phyloP scores from a whole-genome alignment of 1,139 yeast genomes.

The Sugiyamaella pinicola region DNA sequence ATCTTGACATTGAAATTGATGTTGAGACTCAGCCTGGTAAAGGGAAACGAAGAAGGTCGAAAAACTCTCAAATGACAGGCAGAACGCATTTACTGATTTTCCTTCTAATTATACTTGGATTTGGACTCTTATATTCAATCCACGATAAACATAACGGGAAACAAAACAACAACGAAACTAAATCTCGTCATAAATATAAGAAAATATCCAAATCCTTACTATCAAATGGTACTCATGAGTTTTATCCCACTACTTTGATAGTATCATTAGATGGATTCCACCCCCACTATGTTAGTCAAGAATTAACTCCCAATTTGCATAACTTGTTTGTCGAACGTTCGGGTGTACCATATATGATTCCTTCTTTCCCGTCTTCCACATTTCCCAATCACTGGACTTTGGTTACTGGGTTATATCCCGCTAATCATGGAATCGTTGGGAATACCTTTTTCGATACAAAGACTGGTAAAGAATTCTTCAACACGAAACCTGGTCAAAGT shows the following conservation, averaged over 20 bases:
- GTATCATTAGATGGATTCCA: slow-evolving; percentile 87
- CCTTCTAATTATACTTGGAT: slow-evolving; percentile 10
- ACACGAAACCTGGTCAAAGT: slow-evolving; percentile 61
- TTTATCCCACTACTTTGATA: slow-evolving; percentile 74
- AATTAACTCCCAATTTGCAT: slow-evolving; percentile 71
- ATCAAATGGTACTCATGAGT: slow-evolving; percentile 70
- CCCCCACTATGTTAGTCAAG: slow-evolving; percentile 77
- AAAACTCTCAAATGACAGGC: slow-evolving; percentile 9
- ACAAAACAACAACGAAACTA: neutral
- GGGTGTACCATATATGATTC: slow-evolving; percentile 82
- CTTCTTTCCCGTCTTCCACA: slow-evolving; percentile 86
- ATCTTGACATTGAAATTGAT: slow-evolving; percentile 35
- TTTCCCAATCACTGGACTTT: slow-evolving; percentile 93
- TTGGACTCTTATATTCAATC: slow-evolving; percentile 10
- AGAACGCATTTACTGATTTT: slow-evolving; percentile 11
- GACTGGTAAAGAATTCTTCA: slow-evolving; percentile 58
- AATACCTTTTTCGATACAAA: slow-evolving; percentile 74
- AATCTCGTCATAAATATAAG: neutral
- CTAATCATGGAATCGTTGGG: slow-evolving; percentile 85
- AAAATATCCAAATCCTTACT: slow-evolving; percentile 39
- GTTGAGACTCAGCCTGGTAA: slow-evolving; percentile 32
- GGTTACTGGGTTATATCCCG: slow-evolving; percentile 82
- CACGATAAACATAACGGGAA: slow-evolving; percentile 7
- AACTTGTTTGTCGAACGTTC: slow-evolving; percentile 55
- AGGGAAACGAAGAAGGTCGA: slow-evolving; percentile 11